Evolutionary conservation across 1,139 yeast species (phyloP), one percentile per base, ranked within the genome.

Genomic region (Geotrichum phurueaensis): DNA sequence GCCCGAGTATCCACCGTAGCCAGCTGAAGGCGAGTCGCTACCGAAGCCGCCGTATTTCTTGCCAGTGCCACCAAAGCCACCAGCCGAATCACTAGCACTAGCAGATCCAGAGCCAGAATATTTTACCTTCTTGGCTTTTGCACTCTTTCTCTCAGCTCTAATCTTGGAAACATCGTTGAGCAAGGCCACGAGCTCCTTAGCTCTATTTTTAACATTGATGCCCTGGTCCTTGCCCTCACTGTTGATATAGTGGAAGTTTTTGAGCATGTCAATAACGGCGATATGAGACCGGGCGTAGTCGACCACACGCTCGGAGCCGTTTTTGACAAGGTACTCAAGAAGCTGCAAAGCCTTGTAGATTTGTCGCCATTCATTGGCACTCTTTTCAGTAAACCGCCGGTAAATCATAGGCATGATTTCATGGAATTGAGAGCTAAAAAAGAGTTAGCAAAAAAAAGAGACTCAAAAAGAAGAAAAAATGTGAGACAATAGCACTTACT

Each of bases 311-410:
- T 95, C 99, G 45, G 94, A 84, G 0, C 99, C 99, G 71, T 94
- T 89, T 72, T 90, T 90, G 66, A 95, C 82, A 69, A 94, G 80
- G 72, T 89, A 94, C 69, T 94, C 99, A 72, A 94, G 81, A 70
- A 94, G 80, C 73, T 92, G 98, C 67, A 94, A 79, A 9, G 97
- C 85, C 76, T 94, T 94, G 78, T 94, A 94, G 65, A 94, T 92
- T 73, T 94, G 99, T 73, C 99, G 84, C 99, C 99, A 94, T 76
- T 94, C 98, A 71, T 86, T 87, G 59, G 97, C 96, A 6, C 95
- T 83, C 75, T 95, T 95, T 73, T 92, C 98, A 9, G 97, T 90
- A 75, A 92, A 91, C 65, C 98, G 81, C 70, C 57, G 27, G 29
- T 54, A 54, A 54, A 54, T 54, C 57, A 54, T 54, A 33, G 80